These are phyloP conservation scores for Heliocybe sulcata DNA, from an alignment of 1,284 basidiomycete species.

Conservation along the genomic window DNA sequence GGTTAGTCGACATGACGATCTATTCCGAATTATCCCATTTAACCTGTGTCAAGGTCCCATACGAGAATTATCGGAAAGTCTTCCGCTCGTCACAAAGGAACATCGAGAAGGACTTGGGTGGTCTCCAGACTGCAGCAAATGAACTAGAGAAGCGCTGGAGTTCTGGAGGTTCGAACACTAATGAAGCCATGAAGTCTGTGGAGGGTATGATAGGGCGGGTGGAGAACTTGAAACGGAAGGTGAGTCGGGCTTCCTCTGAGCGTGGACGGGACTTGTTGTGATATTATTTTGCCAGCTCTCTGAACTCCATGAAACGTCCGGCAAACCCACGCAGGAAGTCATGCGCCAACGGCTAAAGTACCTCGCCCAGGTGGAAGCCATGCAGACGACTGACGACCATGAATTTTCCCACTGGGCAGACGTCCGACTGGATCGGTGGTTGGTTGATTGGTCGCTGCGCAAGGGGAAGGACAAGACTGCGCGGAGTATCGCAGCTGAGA, in stretches of 20 bases:
- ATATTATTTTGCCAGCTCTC: conserved; percentile 47
- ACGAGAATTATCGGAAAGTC: conserved; percentile 80
- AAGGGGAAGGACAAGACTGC: conserved; percentile 68
- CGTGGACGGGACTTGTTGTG: too few species aligned
- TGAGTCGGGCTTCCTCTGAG: too few species aligned
- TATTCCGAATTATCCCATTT: conserved; percentile 6
- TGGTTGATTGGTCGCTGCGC: conserved; percentile 88
- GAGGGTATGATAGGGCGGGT: conserved; percentile 73
- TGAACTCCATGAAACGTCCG: conserved; percentile 60
- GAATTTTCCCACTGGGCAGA: conserved; percentile 74
- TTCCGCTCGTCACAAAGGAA: conserved; percentile 76
- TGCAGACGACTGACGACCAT: conserved; percentile 42
- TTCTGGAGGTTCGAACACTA: conserved; percentile 28
- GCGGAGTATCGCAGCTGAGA: conserved; percentile 59
- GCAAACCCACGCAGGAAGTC: conserved; percentile 61
- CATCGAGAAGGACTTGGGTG: conserved; percentile 71
- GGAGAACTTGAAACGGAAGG: conserved; percentile 78
- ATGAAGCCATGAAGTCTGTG: conserved; percentile 54
- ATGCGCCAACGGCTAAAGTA: conserved; percentile 70
- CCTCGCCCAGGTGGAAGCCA: conserved; percentile 50
- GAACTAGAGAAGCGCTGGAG: conserved; percentile 44
- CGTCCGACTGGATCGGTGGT: conserved; percentile 79
- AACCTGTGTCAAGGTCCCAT: conserved; percentile 55
- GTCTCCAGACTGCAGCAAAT: conserved; percentile 45
- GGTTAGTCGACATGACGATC: conserved; percentile 33